These are phyloP conservation scores for Debaryomyces tyrocola DNA, from an alignment of 805 yeast genomes.

Conservation along the genomic window DNA sequence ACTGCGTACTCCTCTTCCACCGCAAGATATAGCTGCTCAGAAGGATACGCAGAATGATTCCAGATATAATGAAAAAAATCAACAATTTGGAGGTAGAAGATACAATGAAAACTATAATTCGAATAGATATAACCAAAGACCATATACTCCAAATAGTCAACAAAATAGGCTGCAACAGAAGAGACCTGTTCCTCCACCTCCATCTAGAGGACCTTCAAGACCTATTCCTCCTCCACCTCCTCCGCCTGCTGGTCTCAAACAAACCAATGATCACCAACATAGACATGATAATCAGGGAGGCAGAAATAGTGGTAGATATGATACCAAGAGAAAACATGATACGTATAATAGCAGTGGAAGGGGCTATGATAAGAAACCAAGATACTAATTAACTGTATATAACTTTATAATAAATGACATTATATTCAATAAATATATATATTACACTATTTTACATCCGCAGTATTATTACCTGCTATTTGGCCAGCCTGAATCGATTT, in stretches of 20 bases:
- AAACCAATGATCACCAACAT: constrained; percentile 3
- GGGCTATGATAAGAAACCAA: constrained; percentile 30
- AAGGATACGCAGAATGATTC: constrained; percentile 4
- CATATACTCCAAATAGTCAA: constrained; percentile 1
- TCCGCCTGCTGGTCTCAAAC: constrained; percentile 15
- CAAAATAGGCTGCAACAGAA: constrained; percentile 1
- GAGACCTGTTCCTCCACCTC: constrained; percentile 8
- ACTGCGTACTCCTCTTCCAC: constrained; percentile 21
- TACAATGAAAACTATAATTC: constrained; percentile 6
- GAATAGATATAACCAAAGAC: constrained; percentile 2
- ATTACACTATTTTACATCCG: background rate
- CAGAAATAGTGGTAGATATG: constrained; percentile 12
- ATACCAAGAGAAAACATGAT: constrained; percentile 26
- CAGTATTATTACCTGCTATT: too few relatives aligned
- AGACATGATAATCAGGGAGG: constrained; percentile 6
- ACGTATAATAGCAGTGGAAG: constrained; percentile 16
- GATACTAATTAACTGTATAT: constrained; percentile 15
- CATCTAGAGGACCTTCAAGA: constrained; percentile 4
- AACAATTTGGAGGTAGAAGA: constrained; percentile 4
- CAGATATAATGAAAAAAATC: constrained; percentile 3
- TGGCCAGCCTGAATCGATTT: constrained; percentile 18
- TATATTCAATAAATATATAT: background rate
- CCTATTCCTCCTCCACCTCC: constrained; percentile 27
- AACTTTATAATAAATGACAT: constrained; percentile 2
- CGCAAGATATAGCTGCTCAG: constrained; percentile 16